These are phyloP conservation scores for Verticillium isaacii DNA, from an alignment of 2,329 filamentous ascomycete genomes.

Conservation along the genomic window DNA sequence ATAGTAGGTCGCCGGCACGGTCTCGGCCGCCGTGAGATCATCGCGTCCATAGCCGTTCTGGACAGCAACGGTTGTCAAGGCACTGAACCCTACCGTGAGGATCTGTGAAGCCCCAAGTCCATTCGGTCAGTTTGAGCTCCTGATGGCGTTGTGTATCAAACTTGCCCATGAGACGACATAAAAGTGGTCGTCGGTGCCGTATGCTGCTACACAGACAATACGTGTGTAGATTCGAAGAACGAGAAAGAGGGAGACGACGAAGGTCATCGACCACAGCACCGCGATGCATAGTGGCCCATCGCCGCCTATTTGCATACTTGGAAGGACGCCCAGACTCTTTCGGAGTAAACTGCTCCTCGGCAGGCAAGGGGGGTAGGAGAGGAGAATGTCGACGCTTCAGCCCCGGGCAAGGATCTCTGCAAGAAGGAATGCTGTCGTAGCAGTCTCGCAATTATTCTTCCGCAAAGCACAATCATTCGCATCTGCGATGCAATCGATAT, in stretches of 20 bases:
- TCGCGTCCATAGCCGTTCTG: not conserved
- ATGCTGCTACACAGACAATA: constrained; percentile 19
- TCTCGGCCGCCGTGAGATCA: constrained; percentile 7
- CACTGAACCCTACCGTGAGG: not conserved
- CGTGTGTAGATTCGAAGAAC: constrained; percentile 30
- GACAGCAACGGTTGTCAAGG: not conserved
- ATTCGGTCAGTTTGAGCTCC: not conserved
- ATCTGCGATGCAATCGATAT: too few species aligned
- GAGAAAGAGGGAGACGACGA: constrained; percentile 21
- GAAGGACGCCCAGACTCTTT: not conserved
- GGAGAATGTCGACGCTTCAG: too few species aligned
- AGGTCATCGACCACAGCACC: constrained; percentile 17
- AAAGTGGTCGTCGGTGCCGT: constrained; percentile 28
- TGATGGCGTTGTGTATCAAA: not conserved
- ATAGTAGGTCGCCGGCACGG: constrained; percentile 22
- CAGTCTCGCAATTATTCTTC: too few species aligned
- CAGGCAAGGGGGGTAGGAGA: too few species aligned
- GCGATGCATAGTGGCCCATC: constrained; percentile 1
- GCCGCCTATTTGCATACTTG: not conserved
- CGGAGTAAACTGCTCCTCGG: too few species aligned
- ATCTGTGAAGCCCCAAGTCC: not conserved
- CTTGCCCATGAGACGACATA: constrained; percentile 23
- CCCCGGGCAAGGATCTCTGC: too few species aligned
- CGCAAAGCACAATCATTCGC: too few species aligned
- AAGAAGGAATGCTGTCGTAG: too few species aligned